Base-by-base conservation (phyloP, 1,139 yeast genomes). In the Geotrichum macrosporum region DNA sequence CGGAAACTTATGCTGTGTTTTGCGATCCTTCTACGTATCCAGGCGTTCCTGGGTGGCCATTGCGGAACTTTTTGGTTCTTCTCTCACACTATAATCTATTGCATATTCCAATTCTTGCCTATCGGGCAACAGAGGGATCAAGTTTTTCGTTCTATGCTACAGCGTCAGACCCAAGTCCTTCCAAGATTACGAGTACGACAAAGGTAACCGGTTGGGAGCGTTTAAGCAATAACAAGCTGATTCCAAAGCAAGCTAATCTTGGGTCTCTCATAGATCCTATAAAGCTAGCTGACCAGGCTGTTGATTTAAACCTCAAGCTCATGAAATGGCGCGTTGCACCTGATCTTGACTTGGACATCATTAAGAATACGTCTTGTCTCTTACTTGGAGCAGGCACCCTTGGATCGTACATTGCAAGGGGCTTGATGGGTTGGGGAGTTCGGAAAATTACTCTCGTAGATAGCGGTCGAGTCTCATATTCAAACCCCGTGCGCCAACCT, bases 291-390 rank as follows among this genome's bases (percentile, higher is more conserved):
- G 84, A 82, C 52, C 97, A 92, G 63, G 94, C 96, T 0, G 92
- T 88, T 3, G 96, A 89, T 63, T 71, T 92, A 50, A 92, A 92
- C 60, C 70, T 94, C 53, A 85, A 85, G 65, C 71, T 92, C 38
- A 94, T 92, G 98, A 88, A 88, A 64, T 92, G 99, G 99, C 74
- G 98, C 56, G 77, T 92, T 24, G 89, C 88, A 0, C 97, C 98
- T 0, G 75, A 78, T 8, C 63, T 92, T 5, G 76, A 92, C 58
- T 70, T 92, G 44, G 88, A 84, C 5, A 61, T 68, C 1, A 70
- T 92, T 21, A 77, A 78, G 53, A 52, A 66, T 12, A 76, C 82
- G 21, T 80, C 74, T 53, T 84, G 89, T 31, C 66, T 92, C 37
- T 69, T 92, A 15, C 72, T 92, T n/a, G 99, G 99, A 0, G 86